A percentile compares a stretch with the other conserved stretches of the same genome.
phyloP scores from a whole-genome alignment of 2,329 filamentous ascomycete species.

The Sporothrix mexicana region DNA sequence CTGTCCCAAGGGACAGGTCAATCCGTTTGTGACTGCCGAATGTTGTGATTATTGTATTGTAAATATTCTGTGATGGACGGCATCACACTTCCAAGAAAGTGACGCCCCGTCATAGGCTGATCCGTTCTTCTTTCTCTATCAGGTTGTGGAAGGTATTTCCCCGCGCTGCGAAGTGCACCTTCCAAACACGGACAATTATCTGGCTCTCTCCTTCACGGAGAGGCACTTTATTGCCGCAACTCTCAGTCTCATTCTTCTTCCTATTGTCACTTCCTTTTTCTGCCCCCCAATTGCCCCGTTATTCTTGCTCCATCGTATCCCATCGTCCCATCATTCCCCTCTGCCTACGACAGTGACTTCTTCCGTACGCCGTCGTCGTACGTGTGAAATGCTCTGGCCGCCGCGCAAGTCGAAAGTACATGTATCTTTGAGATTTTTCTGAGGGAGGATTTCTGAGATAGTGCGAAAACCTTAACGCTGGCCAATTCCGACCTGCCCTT shows the following conservation, averaged over 20 bases:
- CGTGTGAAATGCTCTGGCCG: neutral
- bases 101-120: constrained; percentile 7
- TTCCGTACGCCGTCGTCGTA: neutral
- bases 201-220: neutral
- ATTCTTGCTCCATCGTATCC: neutral
- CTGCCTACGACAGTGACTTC: neutral
- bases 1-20: neutral
- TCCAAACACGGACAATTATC: constrained; percentile 23
- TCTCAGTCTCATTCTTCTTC: neutral
- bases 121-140: neutral
- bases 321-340: neutral
- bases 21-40: neutral
- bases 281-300: too few species aligned
- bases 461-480: constrained; percentile 22
- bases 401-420: neutral
- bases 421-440: neutral
- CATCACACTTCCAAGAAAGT: constrained; percentile 11
- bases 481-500: constrained; percentile 13
- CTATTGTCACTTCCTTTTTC: too few species aligned
- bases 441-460: neutral
- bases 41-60: too few species aligned
- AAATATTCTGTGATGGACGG: neutral
- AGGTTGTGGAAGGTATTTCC: neutral
- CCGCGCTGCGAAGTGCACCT: constrained; percentile 25
- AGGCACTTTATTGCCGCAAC: constrained; percentile 19